These are phyloP conservation scores for Cryptococcus jaspeensis DNA, from an alignment of 1,284 basidiomycete species.

Conservation along the genomic window DNA sequence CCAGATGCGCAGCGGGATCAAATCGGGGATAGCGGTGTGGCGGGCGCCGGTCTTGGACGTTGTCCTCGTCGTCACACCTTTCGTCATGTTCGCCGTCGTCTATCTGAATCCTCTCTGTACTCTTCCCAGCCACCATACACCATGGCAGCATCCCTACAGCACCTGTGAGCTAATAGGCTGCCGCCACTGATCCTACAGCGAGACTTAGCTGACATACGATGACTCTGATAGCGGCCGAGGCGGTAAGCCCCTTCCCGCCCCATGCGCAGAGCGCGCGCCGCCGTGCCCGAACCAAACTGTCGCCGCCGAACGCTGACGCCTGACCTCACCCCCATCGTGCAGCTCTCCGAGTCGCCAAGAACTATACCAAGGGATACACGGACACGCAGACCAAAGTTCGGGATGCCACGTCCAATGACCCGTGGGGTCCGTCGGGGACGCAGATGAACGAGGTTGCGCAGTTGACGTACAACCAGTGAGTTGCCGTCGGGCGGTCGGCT, in stretches of 20 bases:
- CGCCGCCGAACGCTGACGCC: conserved; percentile 1
- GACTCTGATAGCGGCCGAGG: conserved; percentile 49
- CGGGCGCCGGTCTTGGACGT: not conserved
- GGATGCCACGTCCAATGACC: conserved; percentile 99
- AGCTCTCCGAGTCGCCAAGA: conserved; percentile 83
- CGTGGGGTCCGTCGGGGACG: conserved; percentile 96
- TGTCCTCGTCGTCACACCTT: not conserved
- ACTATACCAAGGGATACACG: conserved; percentile 92
- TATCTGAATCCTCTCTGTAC: not conserved
- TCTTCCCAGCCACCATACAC: not conserved
- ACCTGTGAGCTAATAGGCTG: conserved; percentile 39
- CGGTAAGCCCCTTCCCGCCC: conserved; percentile 27
- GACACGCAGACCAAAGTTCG: conserved; percentile 83
- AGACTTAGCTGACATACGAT: conserved; percentile 19
- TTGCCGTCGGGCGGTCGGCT: conserved; percentile 23
- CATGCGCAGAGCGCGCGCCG: too few relatives aligned
- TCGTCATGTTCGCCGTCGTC: not conserved
- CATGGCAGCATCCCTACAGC: conserved; percentile 46
- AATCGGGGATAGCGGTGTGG: not conserved
- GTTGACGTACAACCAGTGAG: conserved; percentile 95
- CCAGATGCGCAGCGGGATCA: too few relatives aligned
- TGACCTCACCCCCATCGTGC: conserved; percentile 6
- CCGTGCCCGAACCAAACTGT: not conserved
- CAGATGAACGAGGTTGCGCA: conserved; percentile 99
- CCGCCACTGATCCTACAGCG: not conserved